Conservation (phyloP, 164 flowering plant genomes). For the Annona squamosa region DNA sequence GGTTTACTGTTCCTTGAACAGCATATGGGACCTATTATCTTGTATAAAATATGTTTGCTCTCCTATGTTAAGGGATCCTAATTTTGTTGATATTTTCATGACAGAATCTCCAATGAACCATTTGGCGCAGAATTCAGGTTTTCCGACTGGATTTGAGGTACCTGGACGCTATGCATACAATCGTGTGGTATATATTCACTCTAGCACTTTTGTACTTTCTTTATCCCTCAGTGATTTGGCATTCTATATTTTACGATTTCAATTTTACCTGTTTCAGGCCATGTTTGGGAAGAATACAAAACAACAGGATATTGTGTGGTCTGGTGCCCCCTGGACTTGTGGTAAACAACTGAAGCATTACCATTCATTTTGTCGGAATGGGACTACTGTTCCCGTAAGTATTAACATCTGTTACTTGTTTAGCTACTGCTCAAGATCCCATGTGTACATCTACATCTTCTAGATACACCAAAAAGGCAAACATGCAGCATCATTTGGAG, state of each 20-base stretch:
- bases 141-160: conserved; percentile 24
- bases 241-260: background rate
- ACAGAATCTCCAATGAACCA: conserved; percentile 52
- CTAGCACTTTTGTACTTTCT: background rate
- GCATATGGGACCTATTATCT: background rate
- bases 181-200: conserved; percentile 33
- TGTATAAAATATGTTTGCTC: background rate
- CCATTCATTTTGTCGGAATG: conserved; percentile 75
- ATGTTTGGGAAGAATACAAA: conserved; percentile 37
- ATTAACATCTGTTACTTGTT: conserved; percentile 5
- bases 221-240: background rate
- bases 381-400: conserved; percentile 63
- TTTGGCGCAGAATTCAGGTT: conserved; percentile 21
- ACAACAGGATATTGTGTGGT: conserved; percentile 73
- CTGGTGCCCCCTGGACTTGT: conserved; percentile 83
- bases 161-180: conserved; percentile 23
- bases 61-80: background rate
- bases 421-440: background rate
- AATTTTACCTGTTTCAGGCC: conserved; percentile 33
- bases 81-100: background rate
- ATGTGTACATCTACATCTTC: background rate
- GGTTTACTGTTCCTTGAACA: too few relatives aligned
- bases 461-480: background rate
- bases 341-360: conserved; percentile 89
- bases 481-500: background rate